A percentile compares a stretch with the other conserved stretches of the same genome.
phyloP scores from a whole-genome alignment of 164 flowering plant species.

The Akebia trifoliata region DNA sequence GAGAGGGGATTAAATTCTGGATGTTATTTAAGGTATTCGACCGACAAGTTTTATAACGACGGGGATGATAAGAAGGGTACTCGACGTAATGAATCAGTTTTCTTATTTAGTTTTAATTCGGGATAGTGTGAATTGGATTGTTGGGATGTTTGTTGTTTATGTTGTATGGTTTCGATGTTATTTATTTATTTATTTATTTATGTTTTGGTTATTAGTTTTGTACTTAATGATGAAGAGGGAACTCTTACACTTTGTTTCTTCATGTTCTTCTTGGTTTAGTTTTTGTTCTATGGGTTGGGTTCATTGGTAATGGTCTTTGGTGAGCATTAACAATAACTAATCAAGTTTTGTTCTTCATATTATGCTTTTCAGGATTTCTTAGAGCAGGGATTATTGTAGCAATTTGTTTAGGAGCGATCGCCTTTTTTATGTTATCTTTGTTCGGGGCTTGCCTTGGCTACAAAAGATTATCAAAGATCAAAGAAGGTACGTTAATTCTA shows the following conservation, averaged over 20 bases:
- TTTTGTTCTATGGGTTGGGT: no score
- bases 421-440: conserved; percentile 34
- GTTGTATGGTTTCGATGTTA: neutral
- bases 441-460: conserved; percentile 40
- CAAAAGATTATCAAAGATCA: conserved; percentile 26
- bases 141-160: neutral
- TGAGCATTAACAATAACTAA: no score
- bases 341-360: neutral
- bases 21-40: conserved; percentile 76
- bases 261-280: neutral
- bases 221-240: neutral
- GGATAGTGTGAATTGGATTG: no score
- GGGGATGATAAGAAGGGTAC: neutral
- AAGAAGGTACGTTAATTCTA: conserved; percentile 38
- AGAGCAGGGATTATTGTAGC: conserved; percentile 25
- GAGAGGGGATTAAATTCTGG: conserved; percentile 71
- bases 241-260: no score
- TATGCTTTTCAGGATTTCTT: conserved; percentile 24
- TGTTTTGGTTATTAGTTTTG: neutral
- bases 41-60: conserved; percentile 36
- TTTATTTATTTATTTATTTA: neutral
- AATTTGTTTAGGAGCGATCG: conserved; percentile 28
- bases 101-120: neutral
- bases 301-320: neutral
- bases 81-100: conserved; percentile 2